Base-by-base conservation (phyloP, 2,329 filamentous ascomycete species). In the Xylariaceae sp. region DNA sequence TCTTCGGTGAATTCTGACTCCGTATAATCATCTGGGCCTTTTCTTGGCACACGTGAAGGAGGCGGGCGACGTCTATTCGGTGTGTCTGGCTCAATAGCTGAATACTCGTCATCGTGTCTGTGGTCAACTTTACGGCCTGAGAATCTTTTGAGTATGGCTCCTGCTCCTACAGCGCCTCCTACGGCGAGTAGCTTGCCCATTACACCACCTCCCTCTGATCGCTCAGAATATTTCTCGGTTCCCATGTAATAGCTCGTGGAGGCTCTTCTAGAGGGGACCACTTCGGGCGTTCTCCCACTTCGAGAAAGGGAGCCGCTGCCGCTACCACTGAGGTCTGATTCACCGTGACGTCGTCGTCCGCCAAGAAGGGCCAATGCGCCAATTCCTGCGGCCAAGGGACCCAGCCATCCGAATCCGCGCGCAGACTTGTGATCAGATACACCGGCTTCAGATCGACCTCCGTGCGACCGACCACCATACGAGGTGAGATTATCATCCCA, bases 191-290 rank as follows among this genome's bases (percentile, higher is more conserved):
- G 56, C 50, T 79, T 81, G 63, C 80, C 80, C 68, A 83, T 79
- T 61, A 87, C 77, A 19, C 80, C 78, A 3, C 75, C 73, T 68
- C 64, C 61, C 52, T 72, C 72, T 43, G 65, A 60, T 50, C 72
- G 68, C n/a, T 84, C 78, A 0, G 80, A 80, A 54, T 80, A 80
- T 67, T 90, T 89, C 60, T 90, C 86, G 40, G 86, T 80, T 35
- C 79, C 74, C 26, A 75, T 71, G 59, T 83, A 85, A 60, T 84
- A 85, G 50, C 83, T 86, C 3, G 75, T 76, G 0, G 81, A 85
- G 2, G 68, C 74, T 34, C 74, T 72, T 42, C 78, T 73, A 0
- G 80, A 83, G 1, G 79, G 71, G 7, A 81, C 64, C 1, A 80
- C 77, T 55, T 83, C 79, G 0, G 77, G 74, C 6, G 54, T 60